Conservation (phyloP, 768 basidiomycete genomes). For the Leucocoprinus leucothites region DNA sequence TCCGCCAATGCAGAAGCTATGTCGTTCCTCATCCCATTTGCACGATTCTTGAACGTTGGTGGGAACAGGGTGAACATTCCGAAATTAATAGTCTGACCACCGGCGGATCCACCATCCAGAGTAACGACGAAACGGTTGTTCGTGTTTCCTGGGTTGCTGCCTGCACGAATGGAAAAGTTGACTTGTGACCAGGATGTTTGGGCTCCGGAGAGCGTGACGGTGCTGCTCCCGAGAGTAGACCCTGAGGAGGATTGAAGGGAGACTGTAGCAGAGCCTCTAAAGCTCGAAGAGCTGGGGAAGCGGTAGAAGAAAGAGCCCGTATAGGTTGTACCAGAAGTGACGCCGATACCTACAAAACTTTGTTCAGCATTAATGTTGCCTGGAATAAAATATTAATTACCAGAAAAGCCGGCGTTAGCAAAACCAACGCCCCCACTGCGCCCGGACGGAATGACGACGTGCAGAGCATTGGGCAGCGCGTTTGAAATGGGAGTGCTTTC, state of each 20-base stretch:
- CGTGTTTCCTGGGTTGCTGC: slow-evolving; percentile 33
- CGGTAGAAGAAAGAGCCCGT: slow-evolving; percentile 59
- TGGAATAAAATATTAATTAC: slow-evolving; percentile 24
- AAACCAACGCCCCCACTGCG: slow-evolving; percentile 44
- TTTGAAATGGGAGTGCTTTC: slow-evolving; percentile 51
- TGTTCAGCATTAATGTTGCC: not conserved
- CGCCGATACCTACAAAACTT: slow-evolving; percentile 44
- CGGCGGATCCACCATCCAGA: slow-evolving; percentile 37
- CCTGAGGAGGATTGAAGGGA: slow-evolving; percentile 45
- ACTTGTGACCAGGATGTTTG: slow-evolving; percentile 52
- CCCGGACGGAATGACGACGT: slow-evolving; percentile 41
- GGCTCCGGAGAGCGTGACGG: slow-evolving; percentile 35
- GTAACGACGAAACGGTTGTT: slow-evolving; percentile 54
- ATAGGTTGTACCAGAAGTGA: slow-evolving; percentile 50
- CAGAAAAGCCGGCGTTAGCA: slow-evolving; percentile 56
- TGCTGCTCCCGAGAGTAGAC: slow-evolving; percentile 36
- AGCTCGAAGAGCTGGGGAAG: slow-evolving; percentile 43
- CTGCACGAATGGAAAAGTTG: slow-evolving; percentile 38
- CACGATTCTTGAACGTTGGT: slow-evolving; percentile 58
- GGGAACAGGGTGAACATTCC: slow-evolving; percentile 66
- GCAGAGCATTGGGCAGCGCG: slow-evolving; percentile 62
- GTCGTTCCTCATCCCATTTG: slow-evolving; percentile 61
- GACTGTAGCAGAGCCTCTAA: slow-evolving; percentile 37
- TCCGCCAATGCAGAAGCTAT: slow-evolving; percentile 56
- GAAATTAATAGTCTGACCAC: slow-evolving; percentile 49